Evolutionary conservation across 768 basidiomycete genomes (phyloP).

Genomic region (Suillus decipiens): DNA sequence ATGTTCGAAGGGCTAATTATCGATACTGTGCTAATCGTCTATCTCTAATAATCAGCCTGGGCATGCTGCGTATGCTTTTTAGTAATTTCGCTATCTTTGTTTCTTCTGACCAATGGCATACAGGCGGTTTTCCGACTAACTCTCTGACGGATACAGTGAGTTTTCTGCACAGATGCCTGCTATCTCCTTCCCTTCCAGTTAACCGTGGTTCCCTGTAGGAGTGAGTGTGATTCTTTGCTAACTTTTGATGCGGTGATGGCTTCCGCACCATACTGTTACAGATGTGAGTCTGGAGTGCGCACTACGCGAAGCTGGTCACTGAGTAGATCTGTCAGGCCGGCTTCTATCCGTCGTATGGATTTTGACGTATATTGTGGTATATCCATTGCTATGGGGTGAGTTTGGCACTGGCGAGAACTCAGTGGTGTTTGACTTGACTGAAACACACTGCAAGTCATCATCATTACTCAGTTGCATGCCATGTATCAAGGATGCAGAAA

Average conservation of each 20-base stretch:
- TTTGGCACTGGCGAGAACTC: not conserved
- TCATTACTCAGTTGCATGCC: not conserved
- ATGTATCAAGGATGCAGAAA: not conserved
- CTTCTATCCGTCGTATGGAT: not conserved
- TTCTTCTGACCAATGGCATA: not conserved
- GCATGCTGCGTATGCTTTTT: not conserved
- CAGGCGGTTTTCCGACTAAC: not conserved
- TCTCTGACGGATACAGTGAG: not conserved
- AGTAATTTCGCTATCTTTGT: not conserved
- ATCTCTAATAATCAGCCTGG: not conserved
- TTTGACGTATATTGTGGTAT: accelerated
- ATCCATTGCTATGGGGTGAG: not conserved
- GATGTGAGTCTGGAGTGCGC: not conserved
- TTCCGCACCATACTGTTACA: not conserved
- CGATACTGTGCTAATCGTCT: not conserved
- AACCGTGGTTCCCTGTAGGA: not conserved
- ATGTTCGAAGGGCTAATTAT: not conserved
- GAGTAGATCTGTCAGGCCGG: not conserved
- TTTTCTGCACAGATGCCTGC: not conserved
- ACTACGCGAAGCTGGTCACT: not conserved
- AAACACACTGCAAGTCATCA: not conserved
- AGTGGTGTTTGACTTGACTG: not conserved
- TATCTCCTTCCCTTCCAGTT: not conserved
- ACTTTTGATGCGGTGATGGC: not conserved
- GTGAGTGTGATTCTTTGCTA: not conserved